Base-by-base conservation (phyloP, 1,139 yeast genomes). In the Scheffersomyces illinoinensis region DNA sequence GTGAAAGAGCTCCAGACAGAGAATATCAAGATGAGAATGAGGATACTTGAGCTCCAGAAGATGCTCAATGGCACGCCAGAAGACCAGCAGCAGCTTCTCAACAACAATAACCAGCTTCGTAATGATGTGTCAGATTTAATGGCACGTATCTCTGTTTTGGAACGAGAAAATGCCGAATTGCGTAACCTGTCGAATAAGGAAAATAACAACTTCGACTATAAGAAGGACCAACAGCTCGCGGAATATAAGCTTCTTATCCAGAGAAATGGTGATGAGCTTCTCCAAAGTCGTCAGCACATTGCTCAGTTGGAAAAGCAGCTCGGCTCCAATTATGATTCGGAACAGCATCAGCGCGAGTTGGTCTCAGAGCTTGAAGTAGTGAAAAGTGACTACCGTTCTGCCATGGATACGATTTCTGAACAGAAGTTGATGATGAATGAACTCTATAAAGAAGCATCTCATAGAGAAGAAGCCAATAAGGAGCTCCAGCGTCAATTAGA, bases 21-120 rank as follows among this genome's bases (percentile, higher is more conserved):
- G 58, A 89, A 88, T 64, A 84, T 87, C 66, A 84, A 86, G 63
- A 76, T 90, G 64, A 85, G 85, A 66, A 79, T 89, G 52, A 86
- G 87, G 64, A 75, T 87, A 54, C 81, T 85, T 21, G 82, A 89
- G 4, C 73, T 87, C 61, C 79, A 83, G 49, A 77, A 84, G 63
- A 78, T 82, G 56, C 71, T 87, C 54, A 76, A 76, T 54, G 79
- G 76, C 20, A 75, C 83, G 12, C 86, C 86, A 0, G 75, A 71
- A 49, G 84, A 81, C 56, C 78, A 78, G 53, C 68, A 72, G 7
- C 74, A 73, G 18, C 61, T 82, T 53, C 69, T 80, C 47, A 72
- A 73, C 52, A 76, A 78, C 56, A 83, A 82, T 59, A 70, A 79
- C 24, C 71, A 71, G n/a, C 70, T 83, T 56, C 79, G 76, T 59